Base-by-base conservation (phyloP, 305 asterid genomes). In the Striga hermonthica region DNA sequence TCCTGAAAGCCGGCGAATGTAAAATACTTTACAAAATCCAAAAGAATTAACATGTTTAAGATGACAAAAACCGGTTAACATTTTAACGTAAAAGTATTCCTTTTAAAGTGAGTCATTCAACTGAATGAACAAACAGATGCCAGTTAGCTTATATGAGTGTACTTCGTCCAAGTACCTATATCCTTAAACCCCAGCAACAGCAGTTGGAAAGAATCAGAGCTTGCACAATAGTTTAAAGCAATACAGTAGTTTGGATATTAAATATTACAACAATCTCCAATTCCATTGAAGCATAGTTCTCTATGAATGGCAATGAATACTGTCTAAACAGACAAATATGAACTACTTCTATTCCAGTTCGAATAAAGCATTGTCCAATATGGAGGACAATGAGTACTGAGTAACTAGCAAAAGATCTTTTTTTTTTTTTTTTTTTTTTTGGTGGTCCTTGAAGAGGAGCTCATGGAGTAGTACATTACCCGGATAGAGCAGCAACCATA, bases 401-500 rank as follows among this genome's bases (percentile, higher is more conserved):
- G 22, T 3, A 47, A 9, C 56, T 50, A 57, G 35, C 52, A 37
- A 70, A 10, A 55, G 48, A 48, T 35, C 15, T 22, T 12, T n/a
- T n/a, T n/a, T n/a, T n/a, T n/a, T n/a, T n/a, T n/a, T n/a, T n/a
- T n/a, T n/a, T 22, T 22, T 60, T 13, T 22, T 22, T 60, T 13
- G 57, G 69, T n/a, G 28, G 45, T 68, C 55, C 48, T 40, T 35
- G 57, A 54, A 39, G 52, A 57, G 69, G 39, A 59, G 12, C 41
- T 14, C 31, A 34, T 9, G 40, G 43, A 59, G 53, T 61, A 59
- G 60, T 60, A 66, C 67, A 73, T 75, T 87, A 92, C 98, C 98
- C 98, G 54, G 98, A 82, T 56, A 89, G 69, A 77, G 97, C 97
- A 78, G 97, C 97, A 69, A 92, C 95, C 68, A 86, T 64, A 71